Conservation (phyloP, 371 early-diverging fungal species). For the Mucor plumbeus region DNA sequence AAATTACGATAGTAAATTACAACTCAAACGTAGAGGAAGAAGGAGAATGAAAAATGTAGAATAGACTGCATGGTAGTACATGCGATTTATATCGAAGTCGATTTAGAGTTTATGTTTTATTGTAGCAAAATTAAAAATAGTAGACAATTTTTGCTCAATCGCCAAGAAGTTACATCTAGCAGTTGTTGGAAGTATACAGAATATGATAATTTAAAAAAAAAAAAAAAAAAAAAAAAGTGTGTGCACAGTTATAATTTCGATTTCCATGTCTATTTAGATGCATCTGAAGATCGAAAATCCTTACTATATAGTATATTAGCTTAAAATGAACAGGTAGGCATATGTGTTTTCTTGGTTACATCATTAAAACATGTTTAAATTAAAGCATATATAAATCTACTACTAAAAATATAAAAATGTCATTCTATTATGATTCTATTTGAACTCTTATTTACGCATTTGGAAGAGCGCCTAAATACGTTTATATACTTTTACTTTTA, state of each 20-base stretch:
- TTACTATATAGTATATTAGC: no score
- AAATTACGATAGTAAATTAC: not conserved
- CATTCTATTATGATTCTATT: not conserved
- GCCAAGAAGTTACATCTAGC: no score
- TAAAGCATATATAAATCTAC: no score
- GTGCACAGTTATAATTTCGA: not conserved
- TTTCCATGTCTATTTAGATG: not conserved
- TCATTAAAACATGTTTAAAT: no score
- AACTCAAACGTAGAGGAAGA: not conserved
- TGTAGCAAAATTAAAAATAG: not conserved
- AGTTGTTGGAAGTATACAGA: no score
- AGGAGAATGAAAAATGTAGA: not conserved
- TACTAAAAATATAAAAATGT: no score
- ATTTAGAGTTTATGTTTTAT: no score
- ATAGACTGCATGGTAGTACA: not conserved
- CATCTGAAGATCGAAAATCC: not conserved
- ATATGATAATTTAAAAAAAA: not conserved
- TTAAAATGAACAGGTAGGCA: no score
- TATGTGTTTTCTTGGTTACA: no score
- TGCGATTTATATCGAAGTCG: no score
- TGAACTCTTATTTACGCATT: not conserved
- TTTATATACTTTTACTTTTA: not conserved
- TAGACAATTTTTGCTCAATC: not conserved
- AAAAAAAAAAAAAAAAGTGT: not conserved
- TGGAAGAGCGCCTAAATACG: not conserved